Conservation (phyloP, 2,329 filamentous ascomycete genomes). For the Ophiostoma tasmaniense region DNA sequence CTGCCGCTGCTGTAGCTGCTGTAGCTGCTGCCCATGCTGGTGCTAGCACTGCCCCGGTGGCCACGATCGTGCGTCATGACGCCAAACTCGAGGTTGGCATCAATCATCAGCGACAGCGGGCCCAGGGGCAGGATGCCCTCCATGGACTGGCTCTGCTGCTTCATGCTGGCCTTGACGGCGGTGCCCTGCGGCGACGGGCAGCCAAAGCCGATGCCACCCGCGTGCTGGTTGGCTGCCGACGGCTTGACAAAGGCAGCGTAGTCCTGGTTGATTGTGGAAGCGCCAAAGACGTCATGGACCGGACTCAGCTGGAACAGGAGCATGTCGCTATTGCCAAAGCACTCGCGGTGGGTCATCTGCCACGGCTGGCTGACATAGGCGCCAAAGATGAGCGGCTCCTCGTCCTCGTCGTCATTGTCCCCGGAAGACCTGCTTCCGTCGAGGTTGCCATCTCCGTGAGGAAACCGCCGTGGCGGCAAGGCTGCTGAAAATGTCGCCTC, state of each 20-base stretch:
- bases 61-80: slow-evolving; percentile 59
- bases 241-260: slow-evolving; percentile 61
- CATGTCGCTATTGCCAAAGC: slow-evolving; percentile 57
- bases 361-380: slow-evolving; percentile 59
- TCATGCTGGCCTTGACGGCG: slow-evolving; percentile 33
- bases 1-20: slow-evolving; percentile 40
- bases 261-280: slow-evolving; percentile 56
- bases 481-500: slow-evolving; percentile 51
- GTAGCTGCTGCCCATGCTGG: not conserved
- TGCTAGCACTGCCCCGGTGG: slow-evolving; percentile 20
- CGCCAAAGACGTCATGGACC: slow-evolving; percentile 61
- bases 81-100: slow-evolving; percentile 66
- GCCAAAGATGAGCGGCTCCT: slow-evolving; percentile 53
- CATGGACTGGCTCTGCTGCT: slow-evolving; percentile 12
- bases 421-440: not conserved
- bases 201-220: slow-evolving; percentile 55
- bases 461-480: slow-evolving; percentile 54
- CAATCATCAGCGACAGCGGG: slow-evolving; percentile 58
- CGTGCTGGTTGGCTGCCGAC: slow-evolving; percentile 41
- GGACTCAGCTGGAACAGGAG: slow-evolving; percentile 64
- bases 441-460: slow-evolving; percentile 31
- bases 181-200: slow-evolving; percentile 47
- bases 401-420: slow-evolving; percentile 13
- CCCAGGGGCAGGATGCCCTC: slow-evolving; percentile 42
- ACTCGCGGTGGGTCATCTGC: slow-evolving; percentile 59